Conservation (phyloP, 2,329 filamentous ascomycete genomes). For the Xylaria sp. region DNA sequence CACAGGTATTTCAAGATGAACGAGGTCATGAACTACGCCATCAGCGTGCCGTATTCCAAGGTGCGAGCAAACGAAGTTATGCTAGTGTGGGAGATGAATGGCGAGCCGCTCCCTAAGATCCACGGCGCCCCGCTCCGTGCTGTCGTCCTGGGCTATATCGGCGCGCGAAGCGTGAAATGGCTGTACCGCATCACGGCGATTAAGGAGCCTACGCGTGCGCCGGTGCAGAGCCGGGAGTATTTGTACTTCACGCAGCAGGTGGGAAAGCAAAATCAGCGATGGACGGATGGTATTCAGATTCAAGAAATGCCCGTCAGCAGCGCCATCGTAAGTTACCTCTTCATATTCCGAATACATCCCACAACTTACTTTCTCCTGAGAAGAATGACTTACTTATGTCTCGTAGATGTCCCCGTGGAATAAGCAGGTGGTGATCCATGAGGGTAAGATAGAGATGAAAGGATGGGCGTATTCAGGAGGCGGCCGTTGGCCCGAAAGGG, state of each 20-base stretch:
- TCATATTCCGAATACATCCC: not conserved
- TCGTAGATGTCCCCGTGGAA: slow-evolving; percentile 66
- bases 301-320: slow-evolving; percentile 76
- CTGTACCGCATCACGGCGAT: slow-evolving; percentile 71
- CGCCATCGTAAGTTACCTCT: slow-evolving; percentile 28
- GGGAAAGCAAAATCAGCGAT: slow-evolving; percentile 71
- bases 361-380: not conserved
- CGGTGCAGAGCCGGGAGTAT: slow-evolving; percentile 73
- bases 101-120: slow-evolving; percentile 68
- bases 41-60: slow-evolving; percentile 74
- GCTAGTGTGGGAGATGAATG: slow-evolving; percentile 78
- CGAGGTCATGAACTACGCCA: slow-evolving; percentile 72
- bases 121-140: slow-evolving; percentile 72
- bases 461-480: slow-evolving; percentile 70
- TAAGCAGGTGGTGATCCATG: slow-evolving; percentile 69
- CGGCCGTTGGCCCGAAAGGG: slow-evolving; percentile 68
- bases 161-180: slow-evolving; percentile 72
- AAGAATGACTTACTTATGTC: not conserved
- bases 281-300: slow-evolving; percentile 71
- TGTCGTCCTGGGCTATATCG: slow-evolving; percentile 74
- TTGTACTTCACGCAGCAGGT: slow-evolving; percentile 75
- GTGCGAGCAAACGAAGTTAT: slow-evolving; percentile 74
- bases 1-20: slow-evolving; percentile 71
- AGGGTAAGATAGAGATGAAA: slow-evolving; percentile 65
- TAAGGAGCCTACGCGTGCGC: slow-evolving; percentile 62